Conservation (phyloP, 179 eudicot genomes). For the Drosera spatulata region DNA sequence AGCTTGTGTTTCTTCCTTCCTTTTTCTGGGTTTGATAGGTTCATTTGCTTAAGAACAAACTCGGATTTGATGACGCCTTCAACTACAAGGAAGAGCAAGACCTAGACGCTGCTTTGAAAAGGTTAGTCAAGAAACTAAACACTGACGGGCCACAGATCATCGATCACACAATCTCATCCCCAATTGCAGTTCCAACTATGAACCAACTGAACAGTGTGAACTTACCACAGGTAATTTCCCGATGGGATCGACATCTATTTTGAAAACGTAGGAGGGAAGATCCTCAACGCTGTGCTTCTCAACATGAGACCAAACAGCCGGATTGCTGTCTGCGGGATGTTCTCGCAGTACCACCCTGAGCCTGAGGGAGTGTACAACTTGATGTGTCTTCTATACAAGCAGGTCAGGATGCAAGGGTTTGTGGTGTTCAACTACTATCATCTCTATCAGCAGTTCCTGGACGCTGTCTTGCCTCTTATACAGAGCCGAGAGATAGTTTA, state of each 20-base stretch:
- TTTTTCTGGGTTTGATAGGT: too few relatives aligned
- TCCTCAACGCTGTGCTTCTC: conserved; percentile 46
- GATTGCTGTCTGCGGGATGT: conserved; percentile 55
- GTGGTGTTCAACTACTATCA: conserved; percentile 28
- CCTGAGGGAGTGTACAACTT: conserved; percentile 42
- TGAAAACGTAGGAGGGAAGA: conserved; percentile 62
- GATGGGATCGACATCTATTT: conserved; percentile 62
- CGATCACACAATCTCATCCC: neutral
- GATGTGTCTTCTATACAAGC: conserved; percentile 15
- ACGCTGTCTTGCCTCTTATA: conserved; percentile 29
- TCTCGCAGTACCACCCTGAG: conserved; percentile 57
- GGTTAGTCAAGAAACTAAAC: too few relatives aligned
- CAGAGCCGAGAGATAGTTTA: conserved; percentile 33
- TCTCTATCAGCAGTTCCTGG: conserved; percentile 37
- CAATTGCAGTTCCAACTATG: neutral
- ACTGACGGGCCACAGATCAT: neutral
- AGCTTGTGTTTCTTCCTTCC: too few relatives aligned
- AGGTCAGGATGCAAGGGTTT: conserved; percentile 39
- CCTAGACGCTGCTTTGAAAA: too few relatives aligned
- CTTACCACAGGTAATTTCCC: conserved; percentile 17
- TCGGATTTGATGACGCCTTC: too few relatives aligned
- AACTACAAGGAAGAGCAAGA: too few relatives aligned
- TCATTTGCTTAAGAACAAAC: too few relatives aligned
- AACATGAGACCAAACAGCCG: conserved; percentile 47
- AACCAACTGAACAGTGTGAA: too few relatives aligned